A percentile compares a stretch with the other conserved stretches of the same genome.
These are phyloP conservation scores for Lecanicillium sp. DNA, from an alignment of 2,329 filamentous ascomycete genomes.

Conservation along the genomic window DNA sequence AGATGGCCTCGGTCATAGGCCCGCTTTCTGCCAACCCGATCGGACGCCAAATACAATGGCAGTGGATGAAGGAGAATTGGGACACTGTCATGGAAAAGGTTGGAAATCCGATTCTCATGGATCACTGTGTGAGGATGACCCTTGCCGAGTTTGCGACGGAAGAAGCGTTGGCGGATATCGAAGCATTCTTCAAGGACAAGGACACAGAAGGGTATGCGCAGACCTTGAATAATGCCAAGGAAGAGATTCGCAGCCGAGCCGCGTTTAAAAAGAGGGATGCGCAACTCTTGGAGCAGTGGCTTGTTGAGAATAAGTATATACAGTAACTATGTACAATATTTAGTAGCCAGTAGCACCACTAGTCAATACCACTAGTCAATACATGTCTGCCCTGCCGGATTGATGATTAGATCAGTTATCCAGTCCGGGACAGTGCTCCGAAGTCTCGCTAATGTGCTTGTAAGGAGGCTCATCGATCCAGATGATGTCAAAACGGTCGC, in stretches of 20 bases:
- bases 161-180: constrained; percentile 66
- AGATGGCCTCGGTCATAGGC: constrained; percentile 72
- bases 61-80: constrained; percentile 81
- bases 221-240: constrained; percentile 74
- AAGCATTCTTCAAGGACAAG: constrained; percentile 76
- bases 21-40: constrained; percentile 65
- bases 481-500: constrained; percentile 44
- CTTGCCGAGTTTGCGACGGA: constrained; percentile 71
- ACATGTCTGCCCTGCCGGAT: no score
- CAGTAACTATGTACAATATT: no score
- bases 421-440: constrained; percentile 47
- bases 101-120: constrained; percentile 79
- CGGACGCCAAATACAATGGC: constrained; percentile 69
- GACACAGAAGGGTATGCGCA: constrained; percentile 84
- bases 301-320: constrained; percentile 43
- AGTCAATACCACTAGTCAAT: background rate
- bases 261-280: constrained; percentile 74
- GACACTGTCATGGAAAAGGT: constrained; percentile 62
- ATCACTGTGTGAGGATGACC: constrained; percentile 75
- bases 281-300: constrained; percentile 68
- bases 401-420: constrained; percentile 22
- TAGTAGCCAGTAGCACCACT: no score
- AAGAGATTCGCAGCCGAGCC: constrained; percentile 76
- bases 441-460: constrained; percentile 34
- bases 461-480: constrained; percentile 50